Conservation (phyloP, 2,329 filamentous ascomycete genomes). For the Macrophomina pseudophaseolina region DNA sequence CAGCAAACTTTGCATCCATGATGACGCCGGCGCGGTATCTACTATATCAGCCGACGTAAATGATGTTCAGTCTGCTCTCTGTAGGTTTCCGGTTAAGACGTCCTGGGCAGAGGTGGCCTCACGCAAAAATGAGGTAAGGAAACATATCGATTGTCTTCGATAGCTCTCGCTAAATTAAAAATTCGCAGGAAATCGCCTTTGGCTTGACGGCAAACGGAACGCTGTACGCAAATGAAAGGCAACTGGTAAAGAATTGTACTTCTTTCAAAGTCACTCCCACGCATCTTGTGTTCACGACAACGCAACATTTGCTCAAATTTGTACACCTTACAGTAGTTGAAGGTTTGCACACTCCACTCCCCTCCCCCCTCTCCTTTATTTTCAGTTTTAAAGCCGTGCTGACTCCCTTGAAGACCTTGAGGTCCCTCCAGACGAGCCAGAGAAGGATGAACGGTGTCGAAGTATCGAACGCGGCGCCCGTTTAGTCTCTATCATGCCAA, state of each 20-base stretch:
- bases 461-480: conserved; percentile 88
- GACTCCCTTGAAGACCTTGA: conserved; percentile 66
- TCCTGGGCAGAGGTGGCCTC: conserved; percentile 40
- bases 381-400: conserved; percentile 33
- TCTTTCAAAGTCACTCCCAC: conserved; percentile 82
- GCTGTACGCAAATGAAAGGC: conserved; percentile 75
- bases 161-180: not conserved
- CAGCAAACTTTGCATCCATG: conserved; percentile 3
- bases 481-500: conserved; percentile 87
- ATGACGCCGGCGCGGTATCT: conserved; percentile 7
- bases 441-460: conserved; percentile 88
- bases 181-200: conserved; percentile 54
- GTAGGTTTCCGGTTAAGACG: conserved; percentile 1
- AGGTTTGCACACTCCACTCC: conserved; percentile 50
- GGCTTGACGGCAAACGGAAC: conserved; percentile 78
- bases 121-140: conserved; percentile 47
- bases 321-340: conserved; percentile 74
- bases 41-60: not conserved
- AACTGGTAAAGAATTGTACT: conserved; percentile 85
- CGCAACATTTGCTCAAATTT: conserved; percentile 91
- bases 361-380: no score
- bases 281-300: conserved; percentile 91
- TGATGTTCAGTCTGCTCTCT: not conserved
- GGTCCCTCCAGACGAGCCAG: conserved; percentile 84
- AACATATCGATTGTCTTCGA: conserved; percentile 17